Base-by-base conservation (phyloP, 805 yeast genomes). In the Pichia manshurica region DNA sequence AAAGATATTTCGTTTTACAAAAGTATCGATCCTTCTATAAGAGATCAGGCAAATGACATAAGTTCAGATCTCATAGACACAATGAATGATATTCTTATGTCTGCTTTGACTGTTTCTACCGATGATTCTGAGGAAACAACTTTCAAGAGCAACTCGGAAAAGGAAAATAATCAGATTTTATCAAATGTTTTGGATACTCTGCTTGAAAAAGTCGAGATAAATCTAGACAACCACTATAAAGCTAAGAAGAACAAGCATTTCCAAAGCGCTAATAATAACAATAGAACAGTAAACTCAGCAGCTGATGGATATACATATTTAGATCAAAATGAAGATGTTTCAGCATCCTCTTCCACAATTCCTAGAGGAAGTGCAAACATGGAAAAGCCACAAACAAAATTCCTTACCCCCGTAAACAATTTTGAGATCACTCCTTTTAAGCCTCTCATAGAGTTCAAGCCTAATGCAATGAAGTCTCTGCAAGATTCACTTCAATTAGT, bases 1-100 rank as follows among this genome's bases (percentile, higher is more conserved):
- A 85, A 85, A 47, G 98, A 91, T 68, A 74, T 89, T n/a, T 78
- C 75, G 28, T 93, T 90, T 58, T 79, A 81, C 63, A 74, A 73
- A 40, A 79, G 86, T 41, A 59, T 87, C 12, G 91, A 87, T 62
- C 70, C 68, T 3, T 58, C 62, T 1, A 59, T 81, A 13, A 64
- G 72, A 4, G 60, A 64, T 15, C 63, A 69, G 19, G 47, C 84
- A 5, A 59, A 79, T 22, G 64, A 61, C 1, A 52, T 79, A 43
- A 46, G 49, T 21, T 16, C 38, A 2, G 22, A 45, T 15, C 17
- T 56, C 12, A 5, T 42, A 4, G 42, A 46, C 33, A n/a, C 44
- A 3, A 69, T 81, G 41, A 78, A 79, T 54, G 63, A 63, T 8
- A 51, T 82, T 25, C 58, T 78, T 0, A 43, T 44, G 31, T 54